Conservation (phyloP, 148 eudicot species). For the Dianthus caryophyllus region DNA sequence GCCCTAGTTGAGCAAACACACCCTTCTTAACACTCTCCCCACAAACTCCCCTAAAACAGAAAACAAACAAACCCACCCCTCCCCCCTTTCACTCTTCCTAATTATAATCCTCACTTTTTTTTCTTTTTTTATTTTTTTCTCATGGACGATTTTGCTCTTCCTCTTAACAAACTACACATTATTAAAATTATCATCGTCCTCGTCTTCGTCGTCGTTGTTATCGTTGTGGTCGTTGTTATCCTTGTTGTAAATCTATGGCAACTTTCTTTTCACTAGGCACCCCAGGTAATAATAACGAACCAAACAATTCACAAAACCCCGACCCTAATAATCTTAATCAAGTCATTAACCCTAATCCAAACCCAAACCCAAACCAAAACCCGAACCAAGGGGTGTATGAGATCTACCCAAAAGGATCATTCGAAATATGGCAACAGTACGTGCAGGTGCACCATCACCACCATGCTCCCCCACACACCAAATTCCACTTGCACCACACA, state of each 20-base stretch:
- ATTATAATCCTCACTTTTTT: background rate
- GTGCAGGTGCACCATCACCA: conserved; percentile 59
- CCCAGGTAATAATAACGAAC: conserved; percentile 25
- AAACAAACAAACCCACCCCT: background rate
- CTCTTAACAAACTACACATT: background rate
- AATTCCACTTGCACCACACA: conserved; percentile 21
- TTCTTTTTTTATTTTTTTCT: too few relatives aligned
- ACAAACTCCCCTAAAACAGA: conserved; percentile 4
- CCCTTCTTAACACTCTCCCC: background rate
- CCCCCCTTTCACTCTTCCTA: background rate
- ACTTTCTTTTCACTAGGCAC: conserved; percentile 65
- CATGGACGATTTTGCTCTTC: conserved; percentile 10
- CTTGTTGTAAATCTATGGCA: conserved; percentile 39
- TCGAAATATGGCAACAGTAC: conserved; percentile 84
- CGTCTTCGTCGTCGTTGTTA: background rate
- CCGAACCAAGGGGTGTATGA: conserved; percentile 26
- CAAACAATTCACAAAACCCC: conserved; percentile 13
- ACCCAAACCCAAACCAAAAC: conserved; percentile 12
- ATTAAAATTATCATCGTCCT: background rate
- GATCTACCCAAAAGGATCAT: conserved; percentile 71
- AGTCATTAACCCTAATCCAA: conserved; percentile 8
- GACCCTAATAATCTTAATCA: conserved; percentile 19
- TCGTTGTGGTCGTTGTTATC: background rate
- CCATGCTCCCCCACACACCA: conserved; percentile 18
- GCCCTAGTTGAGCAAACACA: conserved; percentile 14